Percentiles rank a stretch among this genome's conserved stretches.
Evolutionary conservation across 1,139 yeast genomes (phyloP).

Genomic region (Zygoascus hellenicus): DNA sequence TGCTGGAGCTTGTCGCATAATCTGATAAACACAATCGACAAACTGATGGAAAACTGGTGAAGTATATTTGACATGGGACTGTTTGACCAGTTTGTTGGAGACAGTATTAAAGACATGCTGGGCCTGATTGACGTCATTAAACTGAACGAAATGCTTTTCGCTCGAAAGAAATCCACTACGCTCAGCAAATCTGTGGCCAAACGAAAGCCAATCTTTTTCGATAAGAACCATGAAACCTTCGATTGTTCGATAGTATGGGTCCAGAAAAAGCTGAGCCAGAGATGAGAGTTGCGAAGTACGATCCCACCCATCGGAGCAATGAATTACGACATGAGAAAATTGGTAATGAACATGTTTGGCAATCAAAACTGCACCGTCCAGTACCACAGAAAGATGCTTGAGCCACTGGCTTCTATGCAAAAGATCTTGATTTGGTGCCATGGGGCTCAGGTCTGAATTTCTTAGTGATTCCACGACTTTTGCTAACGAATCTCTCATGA

Average conservation of each 20-base stretch:
- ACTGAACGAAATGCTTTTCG: constrained; percentile 27
- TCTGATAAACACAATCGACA: constrained; percentile 80
- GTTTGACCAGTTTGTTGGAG: constrained; percentile 30
- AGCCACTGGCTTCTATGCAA: constrained; percentile 76
- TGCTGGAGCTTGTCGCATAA: constrained; percentile 62
- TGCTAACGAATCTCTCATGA: constrained; percentile 78
- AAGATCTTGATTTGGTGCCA: constrained; percentile 40
- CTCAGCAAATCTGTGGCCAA: constrained; percentile 86
- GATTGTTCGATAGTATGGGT: constrained; percentile 81
- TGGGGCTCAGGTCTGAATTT: constrained; percentile 56
- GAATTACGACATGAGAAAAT: constrained; percentile 76
- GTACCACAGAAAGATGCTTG: constrained; percentile 58
- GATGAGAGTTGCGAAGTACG: constrained; percentile 88
- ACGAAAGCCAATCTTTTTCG: constrained; percentile 93
- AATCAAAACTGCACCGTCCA: constrained; percentile 73
- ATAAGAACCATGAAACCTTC: constrained; percentile 80
- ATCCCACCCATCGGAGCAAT: constrained; percentile 99
- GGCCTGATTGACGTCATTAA: constrained; percentile 27
- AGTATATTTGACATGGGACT: constrained; percentile 46
- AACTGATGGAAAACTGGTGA: constrained; percentile 95
- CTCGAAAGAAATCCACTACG: constrained; percentile 55
- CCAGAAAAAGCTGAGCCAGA: constrained; percentile 77
- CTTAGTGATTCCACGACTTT: constrained; percentile 58
- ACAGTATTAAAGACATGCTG: constrained; percentile 37
- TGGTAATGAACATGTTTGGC: constrained; percentile 75